A percentile compares a stretch with the other conserved stretches of the same genome.
Evolutionary conservation across 1,284 basidiomycete species (phyloP).

Genomic region (Marasmius oreades): DNA sequence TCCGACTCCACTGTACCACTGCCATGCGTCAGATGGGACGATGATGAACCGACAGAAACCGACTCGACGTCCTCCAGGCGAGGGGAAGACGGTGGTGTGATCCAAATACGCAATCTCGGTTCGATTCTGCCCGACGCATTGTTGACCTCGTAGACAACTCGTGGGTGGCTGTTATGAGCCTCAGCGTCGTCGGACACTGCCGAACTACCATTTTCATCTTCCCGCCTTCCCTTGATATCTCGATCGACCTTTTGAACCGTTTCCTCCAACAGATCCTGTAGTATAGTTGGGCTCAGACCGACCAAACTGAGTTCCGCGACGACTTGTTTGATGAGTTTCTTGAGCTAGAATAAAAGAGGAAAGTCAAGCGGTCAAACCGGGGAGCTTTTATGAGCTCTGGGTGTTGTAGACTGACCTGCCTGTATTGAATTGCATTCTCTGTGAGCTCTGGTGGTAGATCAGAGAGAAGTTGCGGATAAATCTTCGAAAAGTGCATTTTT

Average conservation of each 20-base stretch:
- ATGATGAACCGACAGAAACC: not conserved
- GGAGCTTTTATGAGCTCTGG: conserved; percentile 1
- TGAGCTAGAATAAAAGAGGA: conserved; percentile 54
- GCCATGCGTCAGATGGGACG: not conserved
- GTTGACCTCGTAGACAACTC: conserved; percentile 55
- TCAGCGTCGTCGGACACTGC: conserved; percentile 9
- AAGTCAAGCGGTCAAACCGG: not conserved
- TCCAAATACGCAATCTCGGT: conserved; percentile 51
- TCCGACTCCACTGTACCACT: not conserved
- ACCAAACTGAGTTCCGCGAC: conserved; percentile 78
- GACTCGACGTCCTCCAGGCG: conserved; percentile 3
- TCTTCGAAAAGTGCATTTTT: conserved; percentile 85
- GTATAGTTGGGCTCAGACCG: conserved; percentile 63
- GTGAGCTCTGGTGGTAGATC: conserved; percentile 75
- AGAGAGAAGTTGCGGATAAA: conserved; percentile 66
- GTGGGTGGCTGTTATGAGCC: conserved; percentile 13
- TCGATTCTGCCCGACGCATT: conserved; percentile 45
- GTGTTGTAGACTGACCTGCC: conserved; percentile 49
- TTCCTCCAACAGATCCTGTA: conserved; percentile 41
- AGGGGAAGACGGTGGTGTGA: conserved; percentile 23
- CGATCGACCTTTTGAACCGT: conserved; percentile 17
- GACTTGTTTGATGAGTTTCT: conserved; percentile 89
- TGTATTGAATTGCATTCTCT: conserved; percentile 82
- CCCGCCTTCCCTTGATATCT: conserved; percentile 7
- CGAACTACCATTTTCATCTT: conserved; percentile 11